These are phyloP conservation scores for Canavalia ensiformis DNA, from an alignment of 306 rosid species.

Conservation along the genomic window DNA sequence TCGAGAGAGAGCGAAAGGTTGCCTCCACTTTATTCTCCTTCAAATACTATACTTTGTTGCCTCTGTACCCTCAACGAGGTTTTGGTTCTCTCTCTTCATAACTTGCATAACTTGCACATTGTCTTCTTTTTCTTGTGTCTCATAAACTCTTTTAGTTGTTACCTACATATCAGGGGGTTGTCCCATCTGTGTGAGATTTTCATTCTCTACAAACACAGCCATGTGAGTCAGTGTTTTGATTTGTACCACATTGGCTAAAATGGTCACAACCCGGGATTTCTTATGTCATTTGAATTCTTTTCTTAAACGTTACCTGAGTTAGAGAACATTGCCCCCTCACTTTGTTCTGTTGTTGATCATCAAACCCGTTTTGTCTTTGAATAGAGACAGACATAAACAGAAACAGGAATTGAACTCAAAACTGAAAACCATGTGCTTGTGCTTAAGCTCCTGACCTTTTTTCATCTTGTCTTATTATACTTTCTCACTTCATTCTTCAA, in stretches of 20 bases:
- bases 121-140: constrained; percentile 52
- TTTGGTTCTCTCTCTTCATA: constrained; percentile 22
- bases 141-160: constrained; percentile 51
- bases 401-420: constrained; percentile 37
- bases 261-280: constrained; percentile 52
- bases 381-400: constrained; percentile 19
- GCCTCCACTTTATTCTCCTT: constrained; percentile 73
- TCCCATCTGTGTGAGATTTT: constrained; percentile 23
- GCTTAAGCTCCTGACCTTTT: constrained; percentile 3
- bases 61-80: constrained; percentile 67
- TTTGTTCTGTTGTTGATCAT: constrained; percentile 46
- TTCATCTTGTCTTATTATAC: constrained; percentile 3
- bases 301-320: constrained; percentile 49
- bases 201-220: constrained; percentile 18
- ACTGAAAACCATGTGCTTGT: constrained; percentile 38
- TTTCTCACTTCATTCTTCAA: constrained; percentile 20
- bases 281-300: constrained; percentile 45
- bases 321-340: constrained; percentile 43
- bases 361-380: constrained; percentile 26
- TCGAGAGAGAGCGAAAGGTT: constrained; percentile 55
- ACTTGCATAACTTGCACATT: constrained; percentile 54
- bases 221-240: constrained; percentile 47
- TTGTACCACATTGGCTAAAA: constrained; percentile 54
- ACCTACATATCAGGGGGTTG: constrained; percentile 4
- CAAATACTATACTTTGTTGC: constrained; percentile 75